A percentile compares a stretch with the other conserved stretches of the same genome.
These are phyloP conservation scores for Zangia roseola DNA, from an alignment of 768 basidiomycete species.

Conservation along the genomic window DNA sequence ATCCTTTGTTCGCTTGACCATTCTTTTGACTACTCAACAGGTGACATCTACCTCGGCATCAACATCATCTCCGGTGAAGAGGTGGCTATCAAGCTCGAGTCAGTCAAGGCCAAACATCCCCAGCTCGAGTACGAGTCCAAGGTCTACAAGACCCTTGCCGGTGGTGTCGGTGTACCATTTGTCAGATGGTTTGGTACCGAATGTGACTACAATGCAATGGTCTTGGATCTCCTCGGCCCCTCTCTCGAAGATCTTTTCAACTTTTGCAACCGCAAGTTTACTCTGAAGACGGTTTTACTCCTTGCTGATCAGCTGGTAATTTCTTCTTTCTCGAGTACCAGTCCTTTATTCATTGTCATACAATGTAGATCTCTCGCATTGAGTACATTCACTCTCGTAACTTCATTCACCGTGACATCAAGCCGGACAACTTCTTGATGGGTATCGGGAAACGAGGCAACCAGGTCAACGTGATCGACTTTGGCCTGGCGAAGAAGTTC, in stretches of 20 bases:
- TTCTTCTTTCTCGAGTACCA: not conserved
- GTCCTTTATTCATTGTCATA: slow-evolving; percentile 40
- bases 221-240: slow-evolving; percentile 92
- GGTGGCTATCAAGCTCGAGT: slow-evolving; percentile 99
- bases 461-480: slow-evolving; percentile 98
- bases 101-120: slow-evolving; percentile 99
- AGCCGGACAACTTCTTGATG: slow-evolving; percentile 99
- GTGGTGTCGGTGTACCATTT: slow-evolving; percentile 98
- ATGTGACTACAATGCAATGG: slow-evolving; percentile 99
- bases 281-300: slow-evolving; percentile 92
- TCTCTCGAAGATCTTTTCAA: slow-evolving; percentile 91
- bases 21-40: slow-evolving; percentile 39
- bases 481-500: slow-evolving; percentile 99
- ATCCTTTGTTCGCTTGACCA: not conserved
- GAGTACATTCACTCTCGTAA: slow-evolving; percentile 99
- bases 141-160: slow-evolving; percentile 96
- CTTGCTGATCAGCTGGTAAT: slow-evolving; percentile 92
- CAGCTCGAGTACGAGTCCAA: slow-evolving; percentile 98
- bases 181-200: slow-evolving; percentile 94
- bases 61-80: slow-evolving; percentile 99
- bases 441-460: slow-evolving; percentile 99
- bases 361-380: slow-evolving; percentile 87
- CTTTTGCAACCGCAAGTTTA: slow-evolving; percentile 97
- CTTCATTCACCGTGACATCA: slow-evolving; percentile 97
- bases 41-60: slow-evolving; percentile 98